A percentile compares a stretch with the other conserved stretches of the same genome.
Evolutionary conservation across 2,329 filamentous ascomycete species (phyloP).

Genomic region (Penicillium frequentans): DNA sequence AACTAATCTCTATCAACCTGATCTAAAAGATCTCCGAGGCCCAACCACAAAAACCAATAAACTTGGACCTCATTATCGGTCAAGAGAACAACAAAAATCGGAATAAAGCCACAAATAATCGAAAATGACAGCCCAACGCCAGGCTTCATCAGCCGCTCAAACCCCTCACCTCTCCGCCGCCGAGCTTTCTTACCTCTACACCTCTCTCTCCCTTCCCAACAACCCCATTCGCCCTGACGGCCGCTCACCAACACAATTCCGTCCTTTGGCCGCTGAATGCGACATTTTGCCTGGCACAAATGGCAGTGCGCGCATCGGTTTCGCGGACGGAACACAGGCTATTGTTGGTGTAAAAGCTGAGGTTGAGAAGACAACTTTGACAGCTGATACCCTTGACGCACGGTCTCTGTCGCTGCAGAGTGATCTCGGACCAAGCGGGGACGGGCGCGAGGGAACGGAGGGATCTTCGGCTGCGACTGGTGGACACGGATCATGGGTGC

Average conservation of each 20-base stretch:
- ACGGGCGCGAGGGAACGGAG: slow-evolving; percentile 27
- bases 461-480: slow-evolving; percentile 20
- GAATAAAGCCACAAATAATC: neutral
- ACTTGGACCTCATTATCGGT: neutral
- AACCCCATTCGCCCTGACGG: slow-evolving; percentile 83
- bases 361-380: slow-evolving; percentile 68
- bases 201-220: slow-evolving; percentile 75
- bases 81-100: neutral
- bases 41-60: neutral
- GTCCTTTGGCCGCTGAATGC: slow-evolving; percentile 84
- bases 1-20: neutral
- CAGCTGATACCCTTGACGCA: slow-evolving; percentile 37
- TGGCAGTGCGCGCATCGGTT: slow-evolving; percentile 89
- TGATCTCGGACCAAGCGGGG: slow-evolving; percentile 16
- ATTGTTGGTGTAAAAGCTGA: slow-evolving; percentile 95
- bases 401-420: slow-evolving; percentile 26
- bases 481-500: slow-evolving; percentile 72
- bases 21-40: neutral
- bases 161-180: slow-evolving; percentile 78
- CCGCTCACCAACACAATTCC: slow-evolving; percentile 79
- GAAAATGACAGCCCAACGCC: slow-evolving; percentile 63
- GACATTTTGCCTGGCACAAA: slow-evolving; percentile 87
- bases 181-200: slow-evolving; percentile 93
- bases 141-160: slow-evolving; percentile 52
- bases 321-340: slow-evolving; percentile 92